phyloP scores from a whole-genome alignment of 2,329 filamentous ascomycete species.

The Trichoderma cornu-damae region DNA sequence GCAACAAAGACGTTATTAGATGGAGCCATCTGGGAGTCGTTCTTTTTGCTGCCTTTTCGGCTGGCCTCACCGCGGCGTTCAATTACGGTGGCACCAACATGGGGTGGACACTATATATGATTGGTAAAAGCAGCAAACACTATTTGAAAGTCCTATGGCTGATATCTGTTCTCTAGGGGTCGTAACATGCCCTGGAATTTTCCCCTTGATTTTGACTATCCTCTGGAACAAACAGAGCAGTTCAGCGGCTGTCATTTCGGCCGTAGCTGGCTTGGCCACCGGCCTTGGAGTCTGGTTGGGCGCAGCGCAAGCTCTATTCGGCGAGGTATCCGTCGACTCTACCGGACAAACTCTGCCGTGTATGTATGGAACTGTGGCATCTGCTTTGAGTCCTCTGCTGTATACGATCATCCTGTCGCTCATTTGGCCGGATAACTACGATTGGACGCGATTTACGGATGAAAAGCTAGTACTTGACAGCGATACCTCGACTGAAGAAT shows the following conservation, averaged over 20 bases:
- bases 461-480: conserved; percentile 1
- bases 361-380: conserved; percentile 5
- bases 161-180: neutral
- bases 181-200: conserved; percentile 5
- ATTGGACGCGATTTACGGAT: neutral
- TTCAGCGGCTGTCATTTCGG: neutral
- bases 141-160: neutral
- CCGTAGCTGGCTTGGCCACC: neutral
- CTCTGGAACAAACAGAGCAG: conserved; percentile 1
- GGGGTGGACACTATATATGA: conserved; percentile 9
- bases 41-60: conserved; percentile 3
- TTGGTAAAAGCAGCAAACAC: neutral
- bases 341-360: conserved; percentile 7
- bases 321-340: neutral
- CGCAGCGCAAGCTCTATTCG: neutral
- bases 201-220: conserved; percentile 1
- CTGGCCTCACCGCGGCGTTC: neutral
- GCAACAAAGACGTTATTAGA: conserved; percentile 4
- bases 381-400: conserved; percentile 6
- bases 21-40: conserved; percentile 7
- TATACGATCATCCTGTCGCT: conserved; percentile 8
- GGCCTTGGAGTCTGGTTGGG: conserved; percentile 1
- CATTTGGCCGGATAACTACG: conserved; percentile 9
- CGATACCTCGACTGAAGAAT: neutral
- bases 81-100: conserved; percentile 3